Evolutionary conservation across 345 rosid genomes (phyloP), one percentile per base, ranked within the genome.

Genomic region (Anastatica hierochuntica): DNA sequence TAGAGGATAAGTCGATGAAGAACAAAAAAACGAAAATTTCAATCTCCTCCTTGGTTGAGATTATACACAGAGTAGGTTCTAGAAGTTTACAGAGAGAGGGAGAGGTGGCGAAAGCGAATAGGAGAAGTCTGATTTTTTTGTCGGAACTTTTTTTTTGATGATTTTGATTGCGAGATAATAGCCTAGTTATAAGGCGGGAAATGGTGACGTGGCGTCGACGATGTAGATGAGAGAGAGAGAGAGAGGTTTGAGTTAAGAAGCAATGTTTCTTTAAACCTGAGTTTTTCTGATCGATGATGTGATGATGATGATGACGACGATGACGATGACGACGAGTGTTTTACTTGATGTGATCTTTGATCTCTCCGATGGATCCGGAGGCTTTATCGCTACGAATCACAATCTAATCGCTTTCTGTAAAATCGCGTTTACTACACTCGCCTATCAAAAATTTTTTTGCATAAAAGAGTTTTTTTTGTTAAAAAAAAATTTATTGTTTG

Each of bases 171-270:
- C 53, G 68, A 45, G 47, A 13, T 46, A 18, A 1, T 41, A 33
- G 50, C 35, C 44, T 21, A 20, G 23, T 41, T 64, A 41, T 56
- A 56, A 56, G 63, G 69, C 69, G 69, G 69, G 69, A 57, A 64
- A 34, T 26, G 45, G 24, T 65, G 58, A 65, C 70, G 70, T 65
- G 70, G 53, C 63, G 40, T 2, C 0, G 4, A 27, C 16, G 53
- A 49, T 56, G 27, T n/a, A 29, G 61, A 46, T 47, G 26, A 26
- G 20, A 27, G 19, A 21, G 0, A 37, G 24, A 29, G 33, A 29
- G 10, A 24, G 27, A 56, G 39, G 34, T 12, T 21, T 41, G 34
- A 48, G 26, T 23, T 31, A 6, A 48, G 15, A 46, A 55, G 44
- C 56, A 40, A 55, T n/a, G n/a, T n/a, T n/a, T n/a, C n/a, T n/a